Evolutionary conservation across 2,329 filamentous ascomycete genomes (phyloP).

Genomic region (Trichophyton verrucosum): DNA sequence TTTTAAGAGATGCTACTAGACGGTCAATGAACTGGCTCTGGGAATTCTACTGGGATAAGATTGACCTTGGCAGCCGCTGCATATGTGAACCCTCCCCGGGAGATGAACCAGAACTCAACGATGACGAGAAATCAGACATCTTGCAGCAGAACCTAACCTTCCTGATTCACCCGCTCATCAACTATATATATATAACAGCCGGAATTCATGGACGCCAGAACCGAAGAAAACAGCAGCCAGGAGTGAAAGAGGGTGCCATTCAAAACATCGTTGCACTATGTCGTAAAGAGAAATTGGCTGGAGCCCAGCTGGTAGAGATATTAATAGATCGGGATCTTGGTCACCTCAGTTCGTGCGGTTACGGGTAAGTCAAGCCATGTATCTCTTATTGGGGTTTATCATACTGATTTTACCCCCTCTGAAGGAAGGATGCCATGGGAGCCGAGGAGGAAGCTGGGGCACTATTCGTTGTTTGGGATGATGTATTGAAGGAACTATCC

Average conservation of each 20-base stretch:
- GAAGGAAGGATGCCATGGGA: not conserved
- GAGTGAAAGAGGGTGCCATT: not conserved
- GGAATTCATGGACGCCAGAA: no score
- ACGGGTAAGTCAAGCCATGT: not conserved
- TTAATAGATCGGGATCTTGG: not conserved
- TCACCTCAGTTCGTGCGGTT: not conserved
- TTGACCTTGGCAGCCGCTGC: constrained; percentile 26
- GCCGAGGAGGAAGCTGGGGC: not conserved
- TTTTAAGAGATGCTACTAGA: constrained; percentile 56
- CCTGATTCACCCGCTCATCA: not conserved
- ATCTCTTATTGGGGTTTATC: not conserved
- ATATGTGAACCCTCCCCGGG: not conserved
- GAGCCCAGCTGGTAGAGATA: not conserved
- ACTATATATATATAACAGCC: not conserved
- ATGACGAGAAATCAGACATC: not conserved
- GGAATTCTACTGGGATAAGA: constrained; percentile 66
- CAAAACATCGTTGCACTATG: not conserved
- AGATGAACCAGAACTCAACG: not conserved
- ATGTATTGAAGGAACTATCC: constrained; percentile 26
- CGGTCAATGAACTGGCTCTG: constrained; percentile 75
- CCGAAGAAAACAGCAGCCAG: not conserved
- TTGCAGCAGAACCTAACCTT: not conserved
- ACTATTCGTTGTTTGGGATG: constrained; percentile 26
- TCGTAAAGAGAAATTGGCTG: not conserved
- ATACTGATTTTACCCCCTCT: not conserved